phyloP scores from a whole-genome alignment of 2,329 filamentous ascomycete species.

The Fusarium papillatum region DNA sequence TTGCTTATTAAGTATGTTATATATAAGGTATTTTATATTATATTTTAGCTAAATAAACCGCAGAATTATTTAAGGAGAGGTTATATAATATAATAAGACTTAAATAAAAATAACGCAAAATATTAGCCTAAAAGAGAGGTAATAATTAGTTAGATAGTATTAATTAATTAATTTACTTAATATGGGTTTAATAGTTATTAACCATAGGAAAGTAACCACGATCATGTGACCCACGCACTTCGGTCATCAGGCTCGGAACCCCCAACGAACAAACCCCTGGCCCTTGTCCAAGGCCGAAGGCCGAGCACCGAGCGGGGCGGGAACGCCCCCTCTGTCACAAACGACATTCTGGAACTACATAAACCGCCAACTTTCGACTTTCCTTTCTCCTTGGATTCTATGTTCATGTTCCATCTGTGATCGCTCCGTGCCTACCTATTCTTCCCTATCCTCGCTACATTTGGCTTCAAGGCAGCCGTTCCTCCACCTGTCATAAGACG shows the following conservation, averaged over 20 bases:
- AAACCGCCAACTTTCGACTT: neutral
- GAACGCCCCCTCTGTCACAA: neutral
- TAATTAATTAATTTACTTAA: too few relatives aligned
- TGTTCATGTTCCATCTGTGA: neutral
- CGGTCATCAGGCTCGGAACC: neutral
- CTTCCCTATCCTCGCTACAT: neutral
- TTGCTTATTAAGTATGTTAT: too few relatives aligned
- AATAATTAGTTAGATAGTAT: too few relatives aligned
- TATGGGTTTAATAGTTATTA: too few relatives aligned
- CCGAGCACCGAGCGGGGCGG: conserved; percentile 2
- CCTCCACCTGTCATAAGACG: neutral
- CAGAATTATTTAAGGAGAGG: too few relatives aligned
- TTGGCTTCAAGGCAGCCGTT: neutral
- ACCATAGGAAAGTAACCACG: neutral
- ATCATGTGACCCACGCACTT: neutral
- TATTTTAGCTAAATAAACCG: too few relatives aligned
- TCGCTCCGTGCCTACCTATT: neutral
- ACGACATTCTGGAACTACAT: neutral
- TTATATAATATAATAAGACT: too few relatives aligned
- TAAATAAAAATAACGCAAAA: too few relatives aligned
- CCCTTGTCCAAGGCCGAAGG: neutral
- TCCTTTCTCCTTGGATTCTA: neutral
- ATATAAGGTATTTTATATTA: too few relatives aligned
- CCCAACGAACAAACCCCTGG: neutral
- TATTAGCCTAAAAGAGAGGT: too few relatives aligned